phyloP scores from a whole-genome alignment of 2,329 filamentous ascomycete genomes.

The Epichloe aotearoae region DNA sequence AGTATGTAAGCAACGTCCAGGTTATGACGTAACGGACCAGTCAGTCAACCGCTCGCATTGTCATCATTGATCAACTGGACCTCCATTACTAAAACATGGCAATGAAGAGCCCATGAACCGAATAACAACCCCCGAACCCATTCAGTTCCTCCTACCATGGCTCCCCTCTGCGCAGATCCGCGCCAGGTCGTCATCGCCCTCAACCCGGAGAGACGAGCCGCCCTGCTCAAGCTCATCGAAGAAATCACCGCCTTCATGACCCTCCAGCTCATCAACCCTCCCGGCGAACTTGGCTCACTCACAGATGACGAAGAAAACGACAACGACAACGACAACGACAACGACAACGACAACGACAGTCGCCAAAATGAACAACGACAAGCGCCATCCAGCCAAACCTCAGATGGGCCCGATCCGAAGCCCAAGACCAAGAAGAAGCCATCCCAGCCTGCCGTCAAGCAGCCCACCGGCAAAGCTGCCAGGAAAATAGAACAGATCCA shows the following conservation, averaged over 20 bases:
- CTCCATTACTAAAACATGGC: neutral
- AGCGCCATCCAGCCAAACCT: constrained; percentile 1
- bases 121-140: neutral
- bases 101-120: neutral
- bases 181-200: constrained; percentile 42
- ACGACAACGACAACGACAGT: neutral
- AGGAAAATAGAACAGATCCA: constrained; percentile 23
- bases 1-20: too few relatives aligned
- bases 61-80: too few relatives aligned
- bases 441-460: neutral
- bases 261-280: constrained; percentile 30
- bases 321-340: neutral
- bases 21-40: neutral
- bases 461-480: constrained; percentile 9
- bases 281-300: constrained; percentile 19
- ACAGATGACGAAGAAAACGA: constrained; percentile 5
- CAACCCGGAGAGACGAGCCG: constrained; percentile 36
- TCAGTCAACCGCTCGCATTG: too few relatives aligned
- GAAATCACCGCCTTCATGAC: constrained; percentile 43
- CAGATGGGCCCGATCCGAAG: neutral
- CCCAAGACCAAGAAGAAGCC: constrained; percentile 6
- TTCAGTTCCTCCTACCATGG: constrained; percentile 25
- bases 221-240: constrained; percentile 34
- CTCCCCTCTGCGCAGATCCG: constrained; percentile 40
- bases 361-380: neutral